Percentiles rank a stretch among this genome's conserved stretches.
These are phyloP conservation scores for Penicillium taxi DNA, from an alignment of 495 filamentous ascomycete species.

Conservation along the genomic window DNA sequence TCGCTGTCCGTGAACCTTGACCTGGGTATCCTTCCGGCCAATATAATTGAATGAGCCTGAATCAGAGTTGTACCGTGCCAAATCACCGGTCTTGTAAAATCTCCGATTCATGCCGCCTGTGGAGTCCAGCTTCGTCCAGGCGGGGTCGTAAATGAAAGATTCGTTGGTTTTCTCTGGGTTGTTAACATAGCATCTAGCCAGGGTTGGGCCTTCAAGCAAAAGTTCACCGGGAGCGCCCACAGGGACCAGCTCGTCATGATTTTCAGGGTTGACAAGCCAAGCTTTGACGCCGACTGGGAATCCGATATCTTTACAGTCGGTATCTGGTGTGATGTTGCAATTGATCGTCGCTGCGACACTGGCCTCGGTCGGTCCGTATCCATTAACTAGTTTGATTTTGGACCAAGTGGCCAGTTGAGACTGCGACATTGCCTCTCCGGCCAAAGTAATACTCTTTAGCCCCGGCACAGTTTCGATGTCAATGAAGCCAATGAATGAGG, in stretches of 20 bases:
- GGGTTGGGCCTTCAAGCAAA: slow-evolving; percentile 41
- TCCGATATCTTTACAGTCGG: slow-evolving; percentile 41
- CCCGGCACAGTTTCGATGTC: slow-evolving; percentile 37
- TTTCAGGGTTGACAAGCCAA: slow-evolving; percentile 41
- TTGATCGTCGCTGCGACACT: slow-evolving; percentile 35
- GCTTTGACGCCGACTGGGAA: slow-evolving; percentile 30
- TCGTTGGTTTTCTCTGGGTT: slow-evolving; percentile 33
- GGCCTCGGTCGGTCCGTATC: slow-evolving; percentile 50
- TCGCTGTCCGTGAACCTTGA: slow-evolving; percentile 61
- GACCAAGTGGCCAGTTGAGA: slow-evolving; percentile 48
- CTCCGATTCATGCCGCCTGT: slow-evolving; percentile 27
- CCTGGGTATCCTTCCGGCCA: slow-evolving; percentile 57
- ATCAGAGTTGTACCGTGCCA: slow-evolving; percentile 54
- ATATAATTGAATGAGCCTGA: slow-evolving; percentile 50
- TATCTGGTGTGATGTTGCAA: slow-evolving; percentile 22
- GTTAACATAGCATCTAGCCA: slow-evolving; percentile 44
- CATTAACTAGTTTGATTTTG: slow-evolving; percentile 47
- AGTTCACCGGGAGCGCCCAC: slow-evolving; percentile 44
- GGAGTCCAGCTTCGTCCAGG: slow-evolving; percentile 24
- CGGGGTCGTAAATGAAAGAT: slow-evolving; percentile 38
- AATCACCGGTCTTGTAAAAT: slow-evolving; percentile 62
- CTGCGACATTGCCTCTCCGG: slow-evolving; percentile 50
- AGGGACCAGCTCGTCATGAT: slow-evolving; percentile 41
- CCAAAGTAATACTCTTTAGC: slow-evolving; percentile 39
- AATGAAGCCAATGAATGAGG: slow-evolving; percentile 44